Conservation (phyloP, 345 rosid species). For the Reutealis trisperma region DNA sequence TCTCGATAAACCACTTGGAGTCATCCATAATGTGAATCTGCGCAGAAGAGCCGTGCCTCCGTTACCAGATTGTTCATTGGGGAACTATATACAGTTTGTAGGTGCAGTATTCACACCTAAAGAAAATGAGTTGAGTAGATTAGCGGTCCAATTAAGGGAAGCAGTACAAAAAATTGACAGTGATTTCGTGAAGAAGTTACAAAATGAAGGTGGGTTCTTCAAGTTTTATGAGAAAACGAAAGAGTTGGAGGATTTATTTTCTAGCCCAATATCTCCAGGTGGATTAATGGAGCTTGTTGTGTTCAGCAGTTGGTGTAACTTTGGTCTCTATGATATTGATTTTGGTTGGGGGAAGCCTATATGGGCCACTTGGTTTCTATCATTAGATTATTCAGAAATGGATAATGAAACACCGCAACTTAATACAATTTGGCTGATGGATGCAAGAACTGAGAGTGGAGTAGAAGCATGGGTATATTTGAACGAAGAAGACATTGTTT, state of each 20-base stretch:
- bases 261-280: no score
- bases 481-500: conserved; percentile 13
- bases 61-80: conserved; percentile 34
- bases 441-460: conserved; percentile 2
- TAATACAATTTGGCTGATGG: not conserved
- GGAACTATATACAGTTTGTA: conserved; percentile 37
- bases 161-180: not conserved
- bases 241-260: not conserved
- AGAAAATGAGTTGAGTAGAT: conserved; percentile 6
- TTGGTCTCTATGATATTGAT: conserved; percentile 27
- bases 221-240: not conserved
- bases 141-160: conserved; percentile 12
- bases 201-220: not conserved
- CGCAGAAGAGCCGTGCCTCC: conserved; percentile 27
- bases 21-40: conserved; percentile 36
- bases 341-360: conserved; percentile 37
- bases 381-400: no score
- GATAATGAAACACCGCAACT: not conserved
- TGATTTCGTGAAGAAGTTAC: conserved; percentile 14
- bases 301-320: conserved; percentile 26
- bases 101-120: not conserved
- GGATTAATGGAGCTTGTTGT: conserved; percentile 8
- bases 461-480: conserved; percentile 27
- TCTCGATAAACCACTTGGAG: conserved; percentile 26
- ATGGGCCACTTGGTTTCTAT: conserved; percentile 6